Conservation (phyloP, 2,329 filamentous ascomycete genomes). For the Trichophyton equinum region DNA sequence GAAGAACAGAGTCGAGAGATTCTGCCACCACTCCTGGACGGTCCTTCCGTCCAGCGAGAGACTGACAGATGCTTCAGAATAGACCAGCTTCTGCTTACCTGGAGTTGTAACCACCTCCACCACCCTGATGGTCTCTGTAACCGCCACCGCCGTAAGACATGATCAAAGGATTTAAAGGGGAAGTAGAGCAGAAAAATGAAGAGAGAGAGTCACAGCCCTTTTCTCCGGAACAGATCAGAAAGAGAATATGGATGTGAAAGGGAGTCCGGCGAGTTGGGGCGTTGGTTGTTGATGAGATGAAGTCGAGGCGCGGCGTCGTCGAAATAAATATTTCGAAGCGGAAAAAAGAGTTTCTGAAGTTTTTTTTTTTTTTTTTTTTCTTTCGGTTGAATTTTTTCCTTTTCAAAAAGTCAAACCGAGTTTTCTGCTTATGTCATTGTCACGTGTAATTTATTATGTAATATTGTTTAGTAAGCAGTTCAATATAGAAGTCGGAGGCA, state of each 20-base stretch:
- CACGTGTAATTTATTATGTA: neutral
- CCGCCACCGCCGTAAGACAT: conserved; percentile 57
- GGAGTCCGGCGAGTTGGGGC: conserved; percentile 20
- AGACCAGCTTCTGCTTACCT: neutral
- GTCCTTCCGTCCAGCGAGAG: neutral
- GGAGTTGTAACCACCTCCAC: conserved; percentile 38
- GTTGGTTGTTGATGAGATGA: neutral
- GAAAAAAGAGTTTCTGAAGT: neutral
- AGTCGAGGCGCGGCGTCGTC: neutral
- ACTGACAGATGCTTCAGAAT: neutral
- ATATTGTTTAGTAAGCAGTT: neutral
- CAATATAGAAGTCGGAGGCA: neutral
- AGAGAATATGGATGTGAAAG: conserved; percentile 13
- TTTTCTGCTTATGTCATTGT: neutral
- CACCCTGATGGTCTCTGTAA: conserved; percentile 19
- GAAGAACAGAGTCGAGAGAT: neutral
- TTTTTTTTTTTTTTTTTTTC: neutral
- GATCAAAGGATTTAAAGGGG: conserved; percentile 20
- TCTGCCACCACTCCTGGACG: neutral
- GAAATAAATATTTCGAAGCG: neutral
- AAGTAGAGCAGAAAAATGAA: neutral
- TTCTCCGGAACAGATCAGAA: conserved; percentile 11
- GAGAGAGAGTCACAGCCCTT: conserved; percentile 15
- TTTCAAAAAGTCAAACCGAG: neutral
- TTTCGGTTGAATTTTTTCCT: neutral